Evolutionary conservation across 139 green algal species (phyloP), one percentile per base, ranked within the genome.

Genomic region (Micromonas commoda): DNA sequence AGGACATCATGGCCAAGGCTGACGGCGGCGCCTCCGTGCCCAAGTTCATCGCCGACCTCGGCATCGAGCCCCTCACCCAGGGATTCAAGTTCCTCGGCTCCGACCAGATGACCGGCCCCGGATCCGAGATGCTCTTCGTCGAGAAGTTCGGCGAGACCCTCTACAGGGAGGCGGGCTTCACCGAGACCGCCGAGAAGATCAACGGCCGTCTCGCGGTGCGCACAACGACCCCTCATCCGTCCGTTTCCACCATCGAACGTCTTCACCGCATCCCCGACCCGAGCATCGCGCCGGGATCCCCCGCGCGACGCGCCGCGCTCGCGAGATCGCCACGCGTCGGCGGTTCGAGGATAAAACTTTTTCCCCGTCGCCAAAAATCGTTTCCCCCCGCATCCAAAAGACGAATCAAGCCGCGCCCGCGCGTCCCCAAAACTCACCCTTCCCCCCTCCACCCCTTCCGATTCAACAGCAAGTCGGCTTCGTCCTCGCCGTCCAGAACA

Each of bases 1-100:
- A 75, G 38, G 76, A 81, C 38, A 70, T 81, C 20, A 81, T 81
- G 76, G 76, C 65, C 57, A 81, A 76, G 76, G 76, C 76, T 16
- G 64, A 69, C 38, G 76, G 76, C 3, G 76, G 76, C 28, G 33
- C 64, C 64, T 33, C 73, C n/a, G 13, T 73, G 1, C 76, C 76
- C 16, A 52, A 66, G 28, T 77, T 67, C 28, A 24, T 77, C 28
- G 37, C 45, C 2, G 76, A 68, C 34, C 37, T 75, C 37, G 68
- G 38, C 37, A 64, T 81, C 32, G 26, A 65, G 24, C 38, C 45
- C 6, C 37, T 81, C 37, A 73, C 32, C 32, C 20, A 73, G 3
- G 71, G 24, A 52, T 67, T 77, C 53, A 61, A 29, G 19, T 69
- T 81, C 37, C 69, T 81, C 64, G 76, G 76, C 37, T 61, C 63